Base-by-base conservation (phyloP, 352 stramenopile species). In the Globisporangium cylindrosporum region DNA sequence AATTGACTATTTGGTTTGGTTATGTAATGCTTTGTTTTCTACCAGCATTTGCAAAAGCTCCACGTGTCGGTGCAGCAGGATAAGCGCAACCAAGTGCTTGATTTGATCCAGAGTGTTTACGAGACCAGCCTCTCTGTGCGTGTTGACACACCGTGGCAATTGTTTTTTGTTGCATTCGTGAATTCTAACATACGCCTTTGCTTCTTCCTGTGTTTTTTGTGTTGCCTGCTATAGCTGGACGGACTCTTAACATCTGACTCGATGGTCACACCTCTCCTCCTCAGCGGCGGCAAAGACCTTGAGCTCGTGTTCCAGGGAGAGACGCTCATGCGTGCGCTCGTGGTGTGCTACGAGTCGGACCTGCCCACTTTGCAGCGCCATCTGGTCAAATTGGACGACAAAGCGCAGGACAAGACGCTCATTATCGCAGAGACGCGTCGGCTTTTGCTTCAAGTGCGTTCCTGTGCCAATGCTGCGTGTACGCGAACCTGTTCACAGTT, bases 271-370 rank as follows among this genome's bases (percentile, higher is more conserved):
- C 27, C 69, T 4, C 29, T 90, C 60, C 68, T 92, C 29, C 69
- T 82, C 6, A 67, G 75, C 20, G 62, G 61, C n/a, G 75, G 59
- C 46, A 59, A 76, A 20, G 69, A 75, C 2, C 24, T 76, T 6
- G 75, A 82, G 64, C 32, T 78, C 55, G 34, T 49, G 9, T 49
- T 76, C 10, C 70, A 73, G 4, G 48, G 68, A 3, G 59, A 80
- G 0, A 80, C 83, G 14, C 54, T 94, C 12, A n/a, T 89, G 27
- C 77, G 72, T n/a, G 66, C 71, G 0, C 71, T 94, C 2, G 62
- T 84, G 20, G 69, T 79, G 22, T 87, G 79, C 65, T 93, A 92
- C 68, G 84, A 94, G 59, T 67, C 58, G 8, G 80, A 83, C 41
- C 34, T 93, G 25, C 80, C 82, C 1, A 36, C 46, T 3, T 51